Evolutionary conservation across 257 asterid genomes (phyloP), one percentile per base, ranked within the genome.

Genomic region (Penstemon barbatus): DNA sequence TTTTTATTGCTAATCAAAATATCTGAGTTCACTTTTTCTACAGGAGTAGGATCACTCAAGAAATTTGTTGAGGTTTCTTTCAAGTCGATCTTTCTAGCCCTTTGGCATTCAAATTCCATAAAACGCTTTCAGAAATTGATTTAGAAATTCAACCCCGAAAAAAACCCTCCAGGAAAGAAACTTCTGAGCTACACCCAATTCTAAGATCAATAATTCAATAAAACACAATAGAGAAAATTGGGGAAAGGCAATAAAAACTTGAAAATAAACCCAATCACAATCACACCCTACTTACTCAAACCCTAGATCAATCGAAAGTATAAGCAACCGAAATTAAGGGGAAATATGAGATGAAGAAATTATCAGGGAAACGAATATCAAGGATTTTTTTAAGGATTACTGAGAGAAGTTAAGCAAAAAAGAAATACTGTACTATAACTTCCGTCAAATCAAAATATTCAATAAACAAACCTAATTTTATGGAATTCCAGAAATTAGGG

Each of bases 81-180:
- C 66, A 71, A 75, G 61, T 61, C 73, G 68, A 70, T 73, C 63
- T 80, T 68, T 66, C 75, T 83, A 85, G 53, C 77, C 78, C 72
- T 65, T 66, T 80, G 97, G 97, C 95, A 91, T 77, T 87, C 96
- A 84, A 85, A 88, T 89, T 80, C 99, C 99, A 93, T 93, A 90
- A 85, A 90, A 78, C 53, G 61, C 25, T 42, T 56, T 58, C 72
- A 79, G 63, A 33, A 76, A 58, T 52, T 48, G 19, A 57, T 42
- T 38, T 39, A 62, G 55, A 8, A 44, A 18, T 5, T 60, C 7
- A 73, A 66, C 71, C 70, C 71, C 71, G 63, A 64, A 66, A 66
- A 43, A 76, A 9, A 63, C 38, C 63, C 65, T 40, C 15, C 37
- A 11, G 10, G 57, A 61, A 66, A 56, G 11, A 60, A 71, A 69